Percentiles rank a stretch among this genome's conserved stretches.
Conservation (phyloP, 768 basidiomycete genomes). For the Dacryopinax primogenitus region DNA sequence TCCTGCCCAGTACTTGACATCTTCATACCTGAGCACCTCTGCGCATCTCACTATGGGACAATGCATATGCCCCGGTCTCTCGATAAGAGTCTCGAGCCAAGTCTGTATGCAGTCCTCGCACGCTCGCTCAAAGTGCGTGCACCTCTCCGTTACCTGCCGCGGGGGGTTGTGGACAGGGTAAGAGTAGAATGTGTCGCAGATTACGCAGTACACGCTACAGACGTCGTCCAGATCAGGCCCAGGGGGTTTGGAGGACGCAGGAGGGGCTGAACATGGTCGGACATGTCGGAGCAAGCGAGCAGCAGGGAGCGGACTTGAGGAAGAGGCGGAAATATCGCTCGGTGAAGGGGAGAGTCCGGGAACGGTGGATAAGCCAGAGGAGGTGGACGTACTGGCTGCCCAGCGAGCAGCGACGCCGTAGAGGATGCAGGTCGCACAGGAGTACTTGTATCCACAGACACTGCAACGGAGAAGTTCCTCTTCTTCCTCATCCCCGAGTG, state of each 20-base stretch:
- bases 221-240: no score
- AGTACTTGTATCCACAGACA: slow-evolving; percentile 1
- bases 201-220: no score
- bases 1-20: not conserved
- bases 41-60: not conserved
- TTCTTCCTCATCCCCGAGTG: not conserved
- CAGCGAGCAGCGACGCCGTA: not conserved
- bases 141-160: not conserved
- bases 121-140: not conserved
- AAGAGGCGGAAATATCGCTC: not conserved
- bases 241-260: not conserved
- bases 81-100: not conserved
- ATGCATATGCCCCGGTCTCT: not conserved
- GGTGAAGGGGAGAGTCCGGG: not conserved
- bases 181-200: not conserved
- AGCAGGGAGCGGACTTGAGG: not conserved
- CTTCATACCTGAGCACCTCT: not conserved
- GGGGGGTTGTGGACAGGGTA: not conserved
- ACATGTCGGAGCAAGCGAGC: not conserved
- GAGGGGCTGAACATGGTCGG: not conserved
- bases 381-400: not conserved
- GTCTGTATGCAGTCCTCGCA: not conserved
- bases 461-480: not conserved
- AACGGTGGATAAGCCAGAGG: not conserved
- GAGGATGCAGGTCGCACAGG: slow-evolving; percentile 1